Evolutionary conservation across 768 basidiomycete genomes (phyloP).

Genomic region (Mycena leptocephala): DNA sequence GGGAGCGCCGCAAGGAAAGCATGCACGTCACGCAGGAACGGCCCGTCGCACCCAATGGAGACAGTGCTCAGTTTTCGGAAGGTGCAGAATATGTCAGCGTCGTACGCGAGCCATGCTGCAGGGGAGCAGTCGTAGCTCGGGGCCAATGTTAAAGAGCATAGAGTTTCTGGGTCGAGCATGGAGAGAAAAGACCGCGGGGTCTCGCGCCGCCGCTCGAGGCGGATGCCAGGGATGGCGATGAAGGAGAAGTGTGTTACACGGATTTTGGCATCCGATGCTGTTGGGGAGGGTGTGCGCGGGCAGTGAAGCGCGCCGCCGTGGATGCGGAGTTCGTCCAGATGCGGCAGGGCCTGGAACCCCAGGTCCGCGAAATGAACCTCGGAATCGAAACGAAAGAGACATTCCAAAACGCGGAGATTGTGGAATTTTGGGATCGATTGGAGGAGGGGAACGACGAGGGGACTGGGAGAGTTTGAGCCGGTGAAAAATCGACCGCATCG

Average conservation of each 20-base stretch:
- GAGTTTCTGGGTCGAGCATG: slow-evolving; percentile 4
- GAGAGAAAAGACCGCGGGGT: slow-evolving; percentile 26
- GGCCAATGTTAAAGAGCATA: slow-evolving; percentile 6
- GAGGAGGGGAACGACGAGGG: slow-evolving; percentile 20
- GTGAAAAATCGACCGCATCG: background rate
- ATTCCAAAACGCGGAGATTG: slow-evolving; percentile 15
- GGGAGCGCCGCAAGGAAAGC: slow-evolving; percentile 20
- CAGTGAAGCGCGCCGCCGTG: slow-evolving; percentile 7
- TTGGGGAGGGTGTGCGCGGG: background rate
- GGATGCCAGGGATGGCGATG: slow-evolving; percentile 20
- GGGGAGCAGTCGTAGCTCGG: slow-evolving; percentile 27
- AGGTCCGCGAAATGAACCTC: slow-evolving; percentile 21
- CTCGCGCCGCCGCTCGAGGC: background rate
- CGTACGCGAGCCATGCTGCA: slow-evolving; percentile 22
- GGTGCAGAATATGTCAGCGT: slow-evolving; percentile 2
- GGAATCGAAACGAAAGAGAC: slow-evolving; percentile 5
- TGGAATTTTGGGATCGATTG: background rate
- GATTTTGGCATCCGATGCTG: background rate
- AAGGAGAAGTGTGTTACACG: slow-evolving; percentile 18
- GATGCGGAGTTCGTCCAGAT: slow-evolving; percentile 16
- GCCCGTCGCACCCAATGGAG: slow-evolving; percentile 23
- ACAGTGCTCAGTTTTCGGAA: slow-evolving; percentile 13
- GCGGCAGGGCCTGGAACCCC: slow-evolving; percentile 14
- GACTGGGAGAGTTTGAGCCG: background rate
- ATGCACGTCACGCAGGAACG: slow-evolving; percentile 21